Evolutionary conservation across 495 filamentous ascomycete genomes (phyloP).

Genomic region (Pyrenula aspistea): DNA sequence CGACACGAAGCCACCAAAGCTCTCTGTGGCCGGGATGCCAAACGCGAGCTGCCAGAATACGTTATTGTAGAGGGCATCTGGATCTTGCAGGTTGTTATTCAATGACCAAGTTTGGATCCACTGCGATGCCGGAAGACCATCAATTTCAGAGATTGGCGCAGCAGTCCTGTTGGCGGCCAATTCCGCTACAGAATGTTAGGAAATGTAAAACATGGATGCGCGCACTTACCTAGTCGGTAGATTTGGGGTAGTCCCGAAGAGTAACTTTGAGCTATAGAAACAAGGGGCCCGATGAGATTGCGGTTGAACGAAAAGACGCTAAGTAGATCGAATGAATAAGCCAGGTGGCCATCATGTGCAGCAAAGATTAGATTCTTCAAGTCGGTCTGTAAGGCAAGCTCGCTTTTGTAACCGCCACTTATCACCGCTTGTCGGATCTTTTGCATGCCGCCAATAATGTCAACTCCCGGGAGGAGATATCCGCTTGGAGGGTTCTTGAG

Average conservation of each 20-base stretch:
- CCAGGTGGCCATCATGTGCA: slow-evolving; percentile 35
- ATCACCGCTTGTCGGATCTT: not conserved
- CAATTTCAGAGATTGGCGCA: not conserved
- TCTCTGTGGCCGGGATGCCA: not conserved
- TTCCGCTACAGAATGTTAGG: not conserved
- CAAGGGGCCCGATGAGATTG: not conserved
- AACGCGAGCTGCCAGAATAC: not conserved
- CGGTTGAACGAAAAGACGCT: not conserved
- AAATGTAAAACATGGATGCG: not conserved
- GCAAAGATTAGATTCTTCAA: slow-evolving; percentile 27
- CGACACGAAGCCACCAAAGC: not conserved
- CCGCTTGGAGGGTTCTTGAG: not conserved
- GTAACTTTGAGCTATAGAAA: not conserved
- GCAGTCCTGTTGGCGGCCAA: not conserved
- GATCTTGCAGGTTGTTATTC: not conserved
- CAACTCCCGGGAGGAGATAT: not conserved
- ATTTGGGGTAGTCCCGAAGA: not conserved
- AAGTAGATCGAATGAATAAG: not conserved
- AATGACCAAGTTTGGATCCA: not conserved
- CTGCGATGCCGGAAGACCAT: not conserved
- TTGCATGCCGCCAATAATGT: not conserved
- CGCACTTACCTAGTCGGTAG: not conserved
- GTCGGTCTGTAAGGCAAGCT: slow-evolving; percentile 39
- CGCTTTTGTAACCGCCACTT: slow-evolving; percentile 13
- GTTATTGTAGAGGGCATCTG: not conserved